Conservation (phyloP, 2,329 filamentous ascomycete species). For the Diaporthe capsici region DNA sequence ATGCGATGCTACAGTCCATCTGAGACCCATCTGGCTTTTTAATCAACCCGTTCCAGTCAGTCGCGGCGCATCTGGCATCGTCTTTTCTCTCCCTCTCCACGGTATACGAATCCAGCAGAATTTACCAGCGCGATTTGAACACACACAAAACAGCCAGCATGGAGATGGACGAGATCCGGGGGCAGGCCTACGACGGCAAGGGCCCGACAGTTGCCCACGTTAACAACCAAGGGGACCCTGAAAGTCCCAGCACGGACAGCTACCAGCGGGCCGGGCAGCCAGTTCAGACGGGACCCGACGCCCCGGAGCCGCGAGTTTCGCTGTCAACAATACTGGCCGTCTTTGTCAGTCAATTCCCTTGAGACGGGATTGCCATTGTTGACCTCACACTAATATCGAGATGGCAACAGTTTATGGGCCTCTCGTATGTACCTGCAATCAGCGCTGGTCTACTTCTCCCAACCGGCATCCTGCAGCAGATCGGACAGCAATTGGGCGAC, state of each 20-base stretch:
- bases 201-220: constrained; percentile 1
- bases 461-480: constrained; percentile 46
- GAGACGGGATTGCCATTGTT: no score
- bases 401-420: constrained; percentile 37
- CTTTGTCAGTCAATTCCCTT: constrained; percentile 29
- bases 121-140: not conserved
- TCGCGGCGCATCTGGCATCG: not conserved
- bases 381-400: not conserved
- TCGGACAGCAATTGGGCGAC: constrained; percentile 43
- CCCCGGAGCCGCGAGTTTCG: constrained; percentile 26
- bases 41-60: not conserved
- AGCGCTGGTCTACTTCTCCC: constrained; percentile 44
- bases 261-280: constrained; percentile 11
- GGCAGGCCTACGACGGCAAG: constrained; percentile 2
- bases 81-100: accelerated
- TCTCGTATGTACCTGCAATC: constrained; percentile 34
- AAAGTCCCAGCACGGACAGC: constrained; percentile 7
- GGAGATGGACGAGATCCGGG: constrained; percentile 30
- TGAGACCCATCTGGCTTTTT: not conserved
- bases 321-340: constrained; percentile 36
- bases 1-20: not conserved
- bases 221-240: not conserved
- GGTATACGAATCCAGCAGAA: not conserved
- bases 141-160: not conserved
- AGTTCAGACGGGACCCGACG: constrained; percentile 8